Evolutionary conservation across 2,329 filamentous ascomycete genomes (phyloP).

Genomic region (Arthrinium phaeospermum): DNA sequence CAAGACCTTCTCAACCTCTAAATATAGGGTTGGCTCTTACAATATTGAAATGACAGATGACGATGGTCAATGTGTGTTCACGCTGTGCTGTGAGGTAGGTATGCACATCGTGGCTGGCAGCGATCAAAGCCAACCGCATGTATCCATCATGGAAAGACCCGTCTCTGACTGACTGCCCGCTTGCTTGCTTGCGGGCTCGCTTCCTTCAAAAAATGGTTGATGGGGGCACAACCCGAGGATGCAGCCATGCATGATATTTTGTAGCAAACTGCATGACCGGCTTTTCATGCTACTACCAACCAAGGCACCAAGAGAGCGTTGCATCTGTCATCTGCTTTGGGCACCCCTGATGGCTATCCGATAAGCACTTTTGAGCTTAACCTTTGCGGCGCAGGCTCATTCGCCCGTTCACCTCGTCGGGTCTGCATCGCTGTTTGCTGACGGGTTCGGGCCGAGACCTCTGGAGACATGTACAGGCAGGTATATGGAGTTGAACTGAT

Average conservation of each 20-base stretch:
- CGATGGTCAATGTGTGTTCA: background rate
- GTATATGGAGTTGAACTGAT: background rate
- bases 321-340: background rate
- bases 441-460: slow-evolving; percentile 11
- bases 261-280: background rate
- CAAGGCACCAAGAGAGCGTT: background rate
- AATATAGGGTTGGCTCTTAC: background rate
- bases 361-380: slow-evolving; percentile 5
- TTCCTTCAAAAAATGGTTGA: background rate
- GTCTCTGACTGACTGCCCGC: background rate
- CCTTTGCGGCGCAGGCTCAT: background rate
- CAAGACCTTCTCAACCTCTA: background rate
- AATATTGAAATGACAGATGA: background rate
- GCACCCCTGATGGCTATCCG: background rate
- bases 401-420: background rate
- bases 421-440: background rate
- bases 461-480: background rate
- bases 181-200: background rate
- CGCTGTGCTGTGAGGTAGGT: background rate
- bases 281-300: background rate
- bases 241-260: slow-evolving; percentile 10
- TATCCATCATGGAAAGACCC: background rate
- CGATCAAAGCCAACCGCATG: background rate
- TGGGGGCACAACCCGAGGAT: slow-evolving; percentile 1
- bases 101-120: background rate